Evolutionary conservation across 2,329 filamentous ascomycete species (phyloP).

Genomic region (Sporothrix luriei): DNA sequence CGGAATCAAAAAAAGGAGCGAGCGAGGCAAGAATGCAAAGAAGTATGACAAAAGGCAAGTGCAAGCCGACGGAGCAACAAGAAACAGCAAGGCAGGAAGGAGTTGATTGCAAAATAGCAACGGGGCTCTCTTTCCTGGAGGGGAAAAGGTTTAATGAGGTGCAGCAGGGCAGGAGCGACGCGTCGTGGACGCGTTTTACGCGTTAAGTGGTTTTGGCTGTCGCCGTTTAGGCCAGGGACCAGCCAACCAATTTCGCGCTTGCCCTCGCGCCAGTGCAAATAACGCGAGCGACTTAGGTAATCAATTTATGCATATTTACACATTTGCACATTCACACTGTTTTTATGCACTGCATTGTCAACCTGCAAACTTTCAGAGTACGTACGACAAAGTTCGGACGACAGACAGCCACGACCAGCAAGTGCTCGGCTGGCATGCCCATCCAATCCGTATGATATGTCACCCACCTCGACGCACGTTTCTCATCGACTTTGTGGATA

Average conservation of each 20-base stretch:
- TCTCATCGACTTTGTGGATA: constrained; percentile 20
- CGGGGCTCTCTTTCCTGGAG: constrained; percentile 16
- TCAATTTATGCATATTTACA: constrained; percentile 1
- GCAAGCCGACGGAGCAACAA: background rate
- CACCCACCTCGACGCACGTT: background rate
- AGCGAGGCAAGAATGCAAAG: background rate
- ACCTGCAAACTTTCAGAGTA: too few relatives aligned
- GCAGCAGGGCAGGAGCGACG: constrained; percentile 28
- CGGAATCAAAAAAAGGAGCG: background rate
- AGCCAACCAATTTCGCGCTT: constrained; percentile 22
- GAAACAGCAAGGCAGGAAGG: constrained; percentile 22
- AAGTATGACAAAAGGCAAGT: background rate
- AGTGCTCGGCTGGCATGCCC: background rate
- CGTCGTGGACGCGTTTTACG: constrained; percentile 35
- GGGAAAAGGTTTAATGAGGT: constrained; percentile 28
- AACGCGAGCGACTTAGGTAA: background rate
- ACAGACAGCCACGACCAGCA: background rate
- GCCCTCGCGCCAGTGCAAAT: background rate
- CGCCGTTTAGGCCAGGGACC: background rate
- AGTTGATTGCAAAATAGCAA: constrained; percentile 23
- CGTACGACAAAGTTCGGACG: background rate
- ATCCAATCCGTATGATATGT: background rate
- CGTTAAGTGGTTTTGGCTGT: constrained; percentile 34
- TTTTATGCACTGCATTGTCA: background rate
- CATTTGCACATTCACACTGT: too few relatives aligned